Evolutionary conservation across 2,329 filamentous ascomycete genomes (phyloP), one percentile per base, ranked within the genome.

Genomic region (Rhinocladiella mackenziei): DNA sequence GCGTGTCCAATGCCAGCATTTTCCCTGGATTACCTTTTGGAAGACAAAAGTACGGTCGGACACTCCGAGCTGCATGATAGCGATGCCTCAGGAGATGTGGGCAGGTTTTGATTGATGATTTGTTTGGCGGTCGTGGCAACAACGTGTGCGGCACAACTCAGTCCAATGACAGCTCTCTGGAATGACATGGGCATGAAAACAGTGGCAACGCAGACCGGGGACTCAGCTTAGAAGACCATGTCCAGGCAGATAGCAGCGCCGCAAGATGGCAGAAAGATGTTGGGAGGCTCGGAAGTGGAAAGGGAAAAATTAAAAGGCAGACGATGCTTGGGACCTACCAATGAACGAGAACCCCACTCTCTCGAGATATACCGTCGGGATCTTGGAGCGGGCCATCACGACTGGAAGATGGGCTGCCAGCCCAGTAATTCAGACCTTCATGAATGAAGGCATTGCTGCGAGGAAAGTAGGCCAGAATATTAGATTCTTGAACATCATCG

Each of bases 401-500:
- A 15, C 15, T 34, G 2, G 22, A 18, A 6, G 38, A 25, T 18
- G 32, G 18, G 31, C 29, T 32, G 26, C 42, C 17, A 2, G 28
- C 19, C 40, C 47, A 49, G 35, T 55, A 32, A 19, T 78, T 70
- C 39, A 97, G 70, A 1, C 81, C 91, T 30, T 80, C 71, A 57
- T 91, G 80, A 56, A 97, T 95, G 66, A 95, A 98, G 35, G 74
- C 75, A 57, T 92, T 86, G 44, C 84, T 84, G 39, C 73, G 73
- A 5, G 89, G 80, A 50, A 97, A 83, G 64, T 94, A 81, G 51
- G 85, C 77, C 13, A 97, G 70, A 39, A 97, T 67, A 65, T 98
- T 87, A 56, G 89, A 83, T 60, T 96, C 88, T 14, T 91, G 86
- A 39, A 89, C 79, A 69, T 98, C 92, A 64, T 97, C 86, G 31